These are phyloP conservation scores for Saccharomycopsis vini DNA, from an alignment of 805 yeast genomes.

Conservation along the genomic window DNA sequence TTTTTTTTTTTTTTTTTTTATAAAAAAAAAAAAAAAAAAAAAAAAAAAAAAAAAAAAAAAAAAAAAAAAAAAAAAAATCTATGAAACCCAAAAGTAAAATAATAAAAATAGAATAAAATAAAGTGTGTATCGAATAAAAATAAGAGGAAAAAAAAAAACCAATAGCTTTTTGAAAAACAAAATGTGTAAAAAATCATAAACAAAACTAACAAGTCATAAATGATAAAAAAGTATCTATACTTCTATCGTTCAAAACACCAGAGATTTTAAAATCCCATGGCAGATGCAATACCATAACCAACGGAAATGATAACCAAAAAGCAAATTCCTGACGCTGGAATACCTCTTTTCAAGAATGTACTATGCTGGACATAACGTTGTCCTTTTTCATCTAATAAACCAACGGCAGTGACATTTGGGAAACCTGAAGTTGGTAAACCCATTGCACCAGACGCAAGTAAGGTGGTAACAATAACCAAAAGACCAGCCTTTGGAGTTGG, in stretches of 20 bases:
- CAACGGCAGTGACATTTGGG: slow-evolving; percentile 95
- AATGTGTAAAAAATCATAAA: not conserved
- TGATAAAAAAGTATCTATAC: not conserved
- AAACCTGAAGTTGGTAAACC: slow-evolving; percentile 96
- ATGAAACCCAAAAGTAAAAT: not conserved
- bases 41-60: too few species aligned
- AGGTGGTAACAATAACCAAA: slow-evolving; percentile 55
- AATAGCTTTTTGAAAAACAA: not conserved
- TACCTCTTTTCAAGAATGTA: slow-evolving; percentile 82
- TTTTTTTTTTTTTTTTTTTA: too few species aligned
- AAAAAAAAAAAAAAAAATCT: not conserved
- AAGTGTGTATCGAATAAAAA: not conserved
- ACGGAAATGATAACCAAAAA: slow-evolving; percentile 64
- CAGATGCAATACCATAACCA: slow-evolving; percentile 65
- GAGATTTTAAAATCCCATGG: slow-evolving; percentile 4
- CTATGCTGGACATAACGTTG: slow-evolving; percentile 82
- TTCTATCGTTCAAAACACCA: not conserved
- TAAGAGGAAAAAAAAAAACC: not conserved
- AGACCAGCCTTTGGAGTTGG: slow-evolving; percentile 76
- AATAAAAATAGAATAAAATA: not conserved
- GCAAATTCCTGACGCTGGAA: slow-evolving; percentile 74
- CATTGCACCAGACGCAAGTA: slow-evolving; percentile 90
- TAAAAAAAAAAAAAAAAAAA: too few species aligned
- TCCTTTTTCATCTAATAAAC: slow-evolving; percentile 88
- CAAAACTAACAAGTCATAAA: not conserved